Evolutionary conservation across 2,329 filamentous ascomycete genomes (phyloP).

Genomic region (Sporothrix pseudoabietina): DNA sequence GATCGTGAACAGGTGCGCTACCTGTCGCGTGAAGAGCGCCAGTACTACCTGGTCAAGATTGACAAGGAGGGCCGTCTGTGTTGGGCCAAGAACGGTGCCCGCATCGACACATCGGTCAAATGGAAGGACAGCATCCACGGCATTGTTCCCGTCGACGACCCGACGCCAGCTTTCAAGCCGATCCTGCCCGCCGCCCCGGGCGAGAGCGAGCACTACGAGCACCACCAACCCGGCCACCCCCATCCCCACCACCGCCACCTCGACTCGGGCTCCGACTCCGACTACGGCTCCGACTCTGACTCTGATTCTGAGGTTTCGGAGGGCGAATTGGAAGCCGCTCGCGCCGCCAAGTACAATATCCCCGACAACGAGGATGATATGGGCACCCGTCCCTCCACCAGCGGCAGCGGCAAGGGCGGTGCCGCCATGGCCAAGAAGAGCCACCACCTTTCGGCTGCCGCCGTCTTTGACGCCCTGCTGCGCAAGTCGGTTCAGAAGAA

Average conservation of each 20-base stretch:
- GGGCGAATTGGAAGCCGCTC: conserved; percentile 59
- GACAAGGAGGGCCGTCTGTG: conserved; percentile 74
- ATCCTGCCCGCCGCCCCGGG: conserved; percentile 35
- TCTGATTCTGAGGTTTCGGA: conserved; percentile 34
- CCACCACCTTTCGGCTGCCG: conserved; percentile 66
- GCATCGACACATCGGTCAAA: conserved; percentile 73
- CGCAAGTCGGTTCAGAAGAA: conserved; percentile 80
- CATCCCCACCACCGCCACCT: neutral
- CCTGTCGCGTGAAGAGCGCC: conserved; percentile 76
- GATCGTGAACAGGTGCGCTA: conserved; percentile 83
- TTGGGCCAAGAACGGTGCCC: conserved; percentile 80
- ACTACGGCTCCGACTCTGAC: conserved; percentile 36
- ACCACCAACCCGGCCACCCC: neutral
- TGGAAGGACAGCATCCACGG: conserved; percentile 81
- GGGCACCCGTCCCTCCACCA: neutral
- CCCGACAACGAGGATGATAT: conserved; percentile 40
- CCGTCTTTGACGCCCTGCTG: conserved; percentile 76
- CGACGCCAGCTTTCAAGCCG: conserved; percentile 56
- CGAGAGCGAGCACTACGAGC: neutral
- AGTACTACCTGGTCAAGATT: conserved; percentile 77
- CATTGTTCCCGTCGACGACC: conserved; percentile 64
- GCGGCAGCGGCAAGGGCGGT: neutral
- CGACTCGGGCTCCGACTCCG: conserved; percentile 30
- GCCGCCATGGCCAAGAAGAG: conserved; percentile 52
- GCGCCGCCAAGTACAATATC: conserved; percentile 66